Conservation (phyloP, 495 filamentous ascomycete genomes). For the Polyplosphaeria fusca region DNA sequence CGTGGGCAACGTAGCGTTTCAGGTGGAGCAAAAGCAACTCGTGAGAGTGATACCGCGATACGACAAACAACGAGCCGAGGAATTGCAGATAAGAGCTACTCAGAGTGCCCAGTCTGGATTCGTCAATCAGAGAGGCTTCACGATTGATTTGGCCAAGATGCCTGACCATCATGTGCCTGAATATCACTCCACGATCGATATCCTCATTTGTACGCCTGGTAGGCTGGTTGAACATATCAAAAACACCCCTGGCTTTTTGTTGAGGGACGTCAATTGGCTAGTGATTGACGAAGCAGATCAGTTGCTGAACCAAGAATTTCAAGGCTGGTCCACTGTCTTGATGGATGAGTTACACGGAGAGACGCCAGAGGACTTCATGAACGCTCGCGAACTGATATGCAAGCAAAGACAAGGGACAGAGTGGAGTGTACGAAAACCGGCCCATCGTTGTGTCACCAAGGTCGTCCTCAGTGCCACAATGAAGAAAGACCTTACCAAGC, state of each 20-base stretch:
- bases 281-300: slow-evolving; percentile 94
- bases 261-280: slow-evolving; percentile 75
- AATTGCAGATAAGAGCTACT: slow-evolving; percentile 37
- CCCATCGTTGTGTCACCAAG: slow-evolving; percentile 56
- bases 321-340: slow-evolving; percentile 80
- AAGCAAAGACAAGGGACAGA: slow-evolving; percentile 51
- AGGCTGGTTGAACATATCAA: slow-evolving; percentile 87
- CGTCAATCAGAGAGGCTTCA: slow-evolving; percentile 47
- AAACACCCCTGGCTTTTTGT: slow-evolving; percentile 73
- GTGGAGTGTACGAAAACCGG: slow-evolving; percentile 42
- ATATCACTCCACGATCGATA: slow-evolving; percentile 70
- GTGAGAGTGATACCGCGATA: slow-evolving; percentile 61
- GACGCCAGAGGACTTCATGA: slow-evolving; percentile 23
- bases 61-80: slow-evolving; percentile 52
- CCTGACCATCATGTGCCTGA: slow-evolving; percentile 60
- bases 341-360: slow-evolving; percentile 57
- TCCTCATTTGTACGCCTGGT: slow-evolving; percentile 90
- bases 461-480: slow-evolving; percentile 89
- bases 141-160: slow-evolving; percentile 40
- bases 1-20: slow-evolving; percentile 71
- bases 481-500: slow-evolving; percentile 78
- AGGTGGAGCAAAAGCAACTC: slow-evolving; percentile 67
- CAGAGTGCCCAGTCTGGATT: slow-evolving; percentile 23
- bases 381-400: slow-evolving; percentile 41
- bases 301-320: slow-evolving; percentile 84